Conservation (phyloP, 2,329 filamentous ascomycete species). For the Penicillium sp. region DNA sequence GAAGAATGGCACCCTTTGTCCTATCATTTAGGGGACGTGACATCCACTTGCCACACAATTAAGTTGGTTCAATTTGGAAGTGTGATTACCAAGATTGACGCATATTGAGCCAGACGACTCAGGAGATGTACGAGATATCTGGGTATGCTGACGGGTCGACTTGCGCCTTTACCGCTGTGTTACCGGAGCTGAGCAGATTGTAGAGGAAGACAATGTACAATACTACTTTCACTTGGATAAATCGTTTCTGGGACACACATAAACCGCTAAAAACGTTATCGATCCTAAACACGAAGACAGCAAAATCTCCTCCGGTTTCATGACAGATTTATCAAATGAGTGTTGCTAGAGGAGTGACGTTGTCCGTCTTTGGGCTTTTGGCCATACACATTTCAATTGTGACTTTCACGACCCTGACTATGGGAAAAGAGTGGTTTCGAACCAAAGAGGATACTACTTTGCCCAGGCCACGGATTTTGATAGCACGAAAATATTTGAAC, state of each 20-base stretch:
- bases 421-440: conserved; percentile 34
- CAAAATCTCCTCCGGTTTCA: conserved; percentile 34
- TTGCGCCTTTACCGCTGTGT: too few species aligned
- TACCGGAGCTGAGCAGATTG: too few species aligned
- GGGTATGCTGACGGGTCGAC: too few species aligned
- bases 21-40: background rate
- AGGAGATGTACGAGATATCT: too few species aligned
- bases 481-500: conserved; percentile 19
- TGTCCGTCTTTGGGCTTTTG: conserved; percentile 45
- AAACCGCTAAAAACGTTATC: too few species aligned
- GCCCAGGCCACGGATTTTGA: conserved; percentile 31
- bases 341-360: conserved; percentile 34
- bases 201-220: too few species aligned
- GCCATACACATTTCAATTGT: conserved; percentile 46
- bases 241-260: too few species aligned
- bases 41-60: too few species aligned
- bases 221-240: too few species aligned
- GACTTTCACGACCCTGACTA: conserved; percentile 29
- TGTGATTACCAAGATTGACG: too few species aligned
- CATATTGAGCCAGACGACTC: too few species aligned
- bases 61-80: too few species aligned
- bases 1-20: background rate
- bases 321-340: conserved; percentile 38
- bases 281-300: conserved; percentile 31
- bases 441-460: conserved; percentile 36